These are phyloP conservation scores for Tricholoma flavovirens DNA, from an alignment of 768 basidiomycete genomes.

Conservation along the genomic window DNA sequence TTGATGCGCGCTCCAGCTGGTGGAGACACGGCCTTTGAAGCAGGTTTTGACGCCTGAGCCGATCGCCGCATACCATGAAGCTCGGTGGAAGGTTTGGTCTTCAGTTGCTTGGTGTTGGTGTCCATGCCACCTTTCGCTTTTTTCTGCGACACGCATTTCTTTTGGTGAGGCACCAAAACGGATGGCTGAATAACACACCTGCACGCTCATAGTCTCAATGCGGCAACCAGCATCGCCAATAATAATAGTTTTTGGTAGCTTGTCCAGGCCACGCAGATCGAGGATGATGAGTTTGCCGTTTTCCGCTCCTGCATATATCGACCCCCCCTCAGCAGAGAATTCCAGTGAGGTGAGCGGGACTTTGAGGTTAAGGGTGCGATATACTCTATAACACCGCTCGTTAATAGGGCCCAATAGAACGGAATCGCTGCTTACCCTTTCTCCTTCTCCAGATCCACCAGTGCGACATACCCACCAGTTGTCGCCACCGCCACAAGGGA, in stretches of 20 bases:
- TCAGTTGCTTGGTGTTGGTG: constrained; percentile 10
- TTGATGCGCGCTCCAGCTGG: constrained; percentile 15
- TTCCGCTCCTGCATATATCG: constrained; percentile 60
- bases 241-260: constrained; percentile 48
- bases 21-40: constrained; percentile 17
- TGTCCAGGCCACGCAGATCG: constrained; percentile 62
- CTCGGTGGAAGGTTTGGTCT: constrained; percentile 9
- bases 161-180: not conserved
- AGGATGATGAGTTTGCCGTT: constrained; percentile 58
- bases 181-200: constrained; percentile 33
- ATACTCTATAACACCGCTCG: constrained; percentile 35
- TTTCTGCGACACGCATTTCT: constrained; percentile 11
- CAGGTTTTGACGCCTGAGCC: constrained; percentile 11
- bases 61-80: constrained; percentile 9
- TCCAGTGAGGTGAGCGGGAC: constrained; percentile 50
- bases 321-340: constrained; percentile 67
- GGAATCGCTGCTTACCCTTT: constrained; percentile 43
- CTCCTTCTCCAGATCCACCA: constrained; percentile 74
- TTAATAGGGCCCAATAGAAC: not conserved
- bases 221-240: constrained; percentile 43
- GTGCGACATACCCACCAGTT: constrained; percentile 44
- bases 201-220: constrained; percentile 51
- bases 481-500: constrained; percentile 58
- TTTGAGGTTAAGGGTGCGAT: constrained; percentile 52
- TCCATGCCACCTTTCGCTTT: constrained; percentile 16